A percentile compares a stretch with the other conserved stretches of the same genome.
Conservation (phyloP, 345 rosid species). For the Draba incana region DNA sequence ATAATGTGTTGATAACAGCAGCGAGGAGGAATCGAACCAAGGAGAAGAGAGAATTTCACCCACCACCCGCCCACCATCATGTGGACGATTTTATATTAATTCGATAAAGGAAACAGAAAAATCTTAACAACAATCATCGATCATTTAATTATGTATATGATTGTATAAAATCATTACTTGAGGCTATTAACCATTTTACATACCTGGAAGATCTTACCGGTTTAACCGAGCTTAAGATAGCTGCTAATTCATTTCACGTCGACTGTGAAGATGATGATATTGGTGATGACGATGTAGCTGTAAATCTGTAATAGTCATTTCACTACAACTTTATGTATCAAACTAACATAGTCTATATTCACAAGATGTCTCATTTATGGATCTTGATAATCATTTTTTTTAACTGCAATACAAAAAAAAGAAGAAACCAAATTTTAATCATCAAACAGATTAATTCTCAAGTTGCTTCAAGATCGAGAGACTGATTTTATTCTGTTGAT, state of each 20-base stretch:
- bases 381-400: neutral
- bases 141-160: too few species aligned
- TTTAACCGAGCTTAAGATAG: conserved; percentile 78
- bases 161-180: conserved; percentile 40
- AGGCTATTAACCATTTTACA: conserved; percentile 89
- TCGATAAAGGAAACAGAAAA: too few species aligned
- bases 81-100: too few species aligned
- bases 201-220: conserved; percentile 93
- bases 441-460: neutral
- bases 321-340: neutral
- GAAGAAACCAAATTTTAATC: neutral
- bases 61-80: too few species aligned
- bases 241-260: too few species aligned
- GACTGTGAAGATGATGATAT: conserved; percentile 51
- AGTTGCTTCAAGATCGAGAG: neutral
- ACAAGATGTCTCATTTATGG: conserved; percentile 10
- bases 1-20: too few species aligned
- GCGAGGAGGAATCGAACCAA: too few species aligned
- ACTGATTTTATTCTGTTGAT: neutral
- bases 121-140: too few species aligned
- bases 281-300: conserved; percentile 31
- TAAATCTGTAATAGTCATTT: conserved; percentile 13
- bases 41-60: too few species aligned
- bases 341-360: conserved; percentile 10
- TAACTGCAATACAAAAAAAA: neutral